phyloP scores from a whole-genome alignment of 768 basidiomycete species.

The Hemileccinum rubropunctum region DNA sequence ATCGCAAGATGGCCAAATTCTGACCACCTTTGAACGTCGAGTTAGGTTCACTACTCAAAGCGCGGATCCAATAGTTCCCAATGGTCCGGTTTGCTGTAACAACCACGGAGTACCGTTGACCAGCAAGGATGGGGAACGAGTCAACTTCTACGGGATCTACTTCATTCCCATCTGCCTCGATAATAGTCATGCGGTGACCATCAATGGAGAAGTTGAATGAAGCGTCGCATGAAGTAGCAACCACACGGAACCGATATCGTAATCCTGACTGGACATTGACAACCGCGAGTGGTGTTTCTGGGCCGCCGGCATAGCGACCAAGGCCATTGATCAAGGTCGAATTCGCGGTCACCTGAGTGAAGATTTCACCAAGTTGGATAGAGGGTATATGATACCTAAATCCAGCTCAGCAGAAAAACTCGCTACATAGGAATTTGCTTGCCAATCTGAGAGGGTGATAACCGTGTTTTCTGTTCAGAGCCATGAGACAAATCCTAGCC shows the following conservation, averaged over 20 bases:
- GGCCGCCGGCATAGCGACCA: constrained; percentile 46
- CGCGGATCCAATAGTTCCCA: constrained; percentile 57
- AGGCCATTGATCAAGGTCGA: constrained; percentile 52
- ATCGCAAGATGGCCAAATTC: constrained; percentile 53
- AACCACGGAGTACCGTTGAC: constrained; percentile 45
- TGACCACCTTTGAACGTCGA: constrained; percentile 34
- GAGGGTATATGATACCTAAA: constrained; percentile 38
- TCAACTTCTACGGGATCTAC: constrained; percentile 43
- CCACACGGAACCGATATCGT: constrained; percentile 54
- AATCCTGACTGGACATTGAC: constrained; percentile 39
- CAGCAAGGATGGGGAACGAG: constrained; percentile 30
- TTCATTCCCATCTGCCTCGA: constrained; percentile 50
- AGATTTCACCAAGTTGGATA: constrained; percentile 6
- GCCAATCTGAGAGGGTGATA: constrained; percentile 52
- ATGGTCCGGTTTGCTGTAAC: constrained; percentile 43
- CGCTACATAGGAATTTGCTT: neutral
- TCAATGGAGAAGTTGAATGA: constrained; percentile 44
- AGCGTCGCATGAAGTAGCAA: constrained; percentile 48
- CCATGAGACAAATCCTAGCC: neutral
- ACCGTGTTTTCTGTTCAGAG: constrained; percentile 35
- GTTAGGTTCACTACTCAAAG: constrained; percentile 31
- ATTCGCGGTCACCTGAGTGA: constrained; percentile 21
- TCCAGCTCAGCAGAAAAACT: constrained; percentile 5
- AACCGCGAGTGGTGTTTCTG: constrained; percentile 39
- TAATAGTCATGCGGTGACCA: constrained; percentile 47